Evolutionary conservation across 2,329 filamentous ascomycete genomes (phyloP).

Genomic region (Anthostomella pinea): DNA sequence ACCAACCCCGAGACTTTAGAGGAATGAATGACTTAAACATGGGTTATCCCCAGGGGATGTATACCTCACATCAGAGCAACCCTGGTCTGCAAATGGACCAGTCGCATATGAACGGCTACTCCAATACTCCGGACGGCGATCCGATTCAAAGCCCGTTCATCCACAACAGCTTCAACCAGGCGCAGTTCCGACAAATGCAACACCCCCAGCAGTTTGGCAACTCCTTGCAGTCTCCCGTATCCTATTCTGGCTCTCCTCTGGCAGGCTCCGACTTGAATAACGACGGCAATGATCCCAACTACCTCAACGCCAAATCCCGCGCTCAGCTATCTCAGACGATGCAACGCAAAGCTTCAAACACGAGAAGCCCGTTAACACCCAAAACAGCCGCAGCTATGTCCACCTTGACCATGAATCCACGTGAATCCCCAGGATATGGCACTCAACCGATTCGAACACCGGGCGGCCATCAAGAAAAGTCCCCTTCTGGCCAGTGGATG

Average conservation of each 20-base stretch:
- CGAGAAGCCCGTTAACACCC: constrained; percentile 77
- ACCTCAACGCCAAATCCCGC: constrained; percentile 56
- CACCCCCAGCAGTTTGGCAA: constrained; percentile 54
- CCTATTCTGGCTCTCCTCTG: constrained; percentile 50
- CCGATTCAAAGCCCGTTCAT: constrained; percentile 90
- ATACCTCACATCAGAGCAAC: constrained; percentile 53
- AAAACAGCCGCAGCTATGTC: constrained; percentile 73
- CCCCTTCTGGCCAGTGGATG: constrained; percentile 85
- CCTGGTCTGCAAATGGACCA: constrained; percentile 61
- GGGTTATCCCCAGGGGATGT: constrained; percentile 53
- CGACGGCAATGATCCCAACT: constrained; percentile 51
- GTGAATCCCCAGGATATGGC: constrained; percentile 69
- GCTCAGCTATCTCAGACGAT: constrained; percentile 59
- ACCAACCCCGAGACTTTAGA: constrained; percentile 55
- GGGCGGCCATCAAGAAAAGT: constrained; percentile 70
- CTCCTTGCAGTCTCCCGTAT: constrained; percentile 52
- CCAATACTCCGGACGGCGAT: constrained; percentile 85
- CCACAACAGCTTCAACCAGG: constrained; percentile 72
- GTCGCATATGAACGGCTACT: constrained; percentile 74
- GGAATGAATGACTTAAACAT: constrained; percentile 56
- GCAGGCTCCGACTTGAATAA: constrained; percentile 48
- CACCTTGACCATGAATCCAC: constrained; percentile 63
- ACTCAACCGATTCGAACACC: constrained; percentile 75
- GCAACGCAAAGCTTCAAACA: constrained; percentile 72
- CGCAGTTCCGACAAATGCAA: constrained; percentile 70